A percentile compares a stretch with the other conserved stretches of the same genome.
phyloP scores from a whole-genome alignment of 306 rosid species.

The Quillaja saponaria region DNA sequence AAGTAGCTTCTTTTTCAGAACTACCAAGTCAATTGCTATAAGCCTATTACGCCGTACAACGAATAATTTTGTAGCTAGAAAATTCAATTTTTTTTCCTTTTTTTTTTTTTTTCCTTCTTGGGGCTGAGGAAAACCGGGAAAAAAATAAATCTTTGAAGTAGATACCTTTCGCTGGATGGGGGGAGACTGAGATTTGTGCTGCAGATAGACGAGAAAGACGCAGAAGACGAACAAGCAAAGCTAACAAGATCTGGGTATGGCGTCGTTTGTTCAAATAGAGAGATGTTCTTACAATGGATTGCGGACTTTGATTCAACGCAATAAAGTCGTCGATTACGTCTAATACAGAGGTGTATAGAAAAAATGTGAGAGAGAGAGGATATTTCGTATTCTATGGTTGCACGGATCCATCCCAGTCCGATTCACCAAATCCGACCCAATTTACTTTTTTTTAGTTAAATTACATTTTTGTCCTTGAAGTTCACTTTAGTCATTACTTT shows the following conservation, averaged over 20 bases:
- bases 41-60: no score
- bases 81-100: no score
- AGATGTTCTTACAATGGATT: not conserved
- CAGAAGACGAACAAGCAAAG: not conserved
- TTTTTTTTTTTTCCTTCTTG: no score
- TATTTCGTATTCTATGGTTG: not conserved
- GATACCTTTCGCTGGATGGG: not conserved
- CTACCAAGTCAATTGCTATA: no score
- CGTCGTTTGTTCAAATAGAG: not conserved
- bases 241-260: slow-evolving; percentile 24
- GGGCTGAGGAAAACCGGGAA: not conserved
- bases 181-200: not conserved
- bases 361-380: not conserved
- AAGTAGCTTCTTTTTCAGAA: no score
- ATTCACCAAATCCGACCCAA: not conserved
- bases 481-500: no score
- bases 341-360: not conserved
- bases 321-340: slow-evolving; percentile 18
- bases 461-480: no score
- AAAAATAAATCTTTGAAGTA: not conserved
- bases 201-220: not conserved
- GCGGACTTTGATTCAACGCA: not conserved
- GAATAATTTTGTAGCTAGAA: no score
- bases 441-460: no score
- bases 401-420: not conserved